These are phyloP conservation scores for Fusarium sterilihyphosum DNA, from an alignment of 2,329 filamentous ascomycete species.

Conservation along the genomic window DNA sequence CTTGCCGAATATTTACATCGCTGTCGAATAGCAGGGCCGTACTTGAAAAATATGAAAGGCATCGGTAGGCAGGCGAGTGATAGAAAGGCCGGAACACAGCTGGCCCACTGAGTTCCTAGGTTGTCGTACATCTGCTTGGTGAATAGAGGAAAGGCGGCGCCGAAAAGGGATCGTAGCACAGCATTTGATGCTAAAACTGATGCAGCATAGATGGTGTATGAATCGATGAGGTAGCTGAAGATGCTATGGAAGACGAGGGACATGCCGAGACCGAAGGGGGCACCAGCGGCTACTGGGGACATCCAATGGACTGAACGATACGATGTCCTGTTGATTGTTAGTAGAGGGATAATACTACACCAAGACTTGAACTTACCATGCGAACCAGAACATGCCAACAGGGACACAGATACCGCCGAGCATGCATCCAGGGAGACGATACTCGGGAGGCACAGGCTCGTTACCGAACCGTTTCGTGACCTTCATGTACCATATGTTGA, in stretches of 20 bases:
- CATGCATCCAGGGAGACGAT: conserved; percentile 68
- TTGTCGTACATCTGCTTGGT: conserved; percentile 42
- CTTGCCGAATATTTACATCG: conserved; percentile 39
- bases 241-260: conserved; percentile 72
- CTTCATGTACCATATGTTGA: conserved; percentile 63
- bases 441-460: conserved; percentile 70
- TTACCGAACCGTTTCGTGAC: conserved; percentile 54
- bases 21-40: conserved; percentile 31
- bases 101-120: conserved; percentile 41
- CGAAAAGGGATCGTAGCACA: conserved; percentile 32
- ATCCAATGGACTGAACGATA: conserved; percentile 62
- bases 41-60: conserved; percentile 38
- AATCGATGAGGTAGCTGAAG: conserved; percentile 75
- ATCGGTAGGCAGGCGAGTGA: conserved; percentile 36
- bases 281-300: conserved; percentile 57
- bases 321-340: conserved; percentile 21
- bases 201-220: conserved; percentile 79
- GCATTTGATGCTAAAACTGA: conserved; percentile 72
- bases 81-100: conserved; percentile 33
- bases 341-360: not conserved
- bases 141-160: conserved; percentile 39
- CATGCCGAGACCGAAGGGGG: conserved; percentile 64
- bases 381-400: conserved; percentile 71
- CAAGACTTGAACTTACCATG: conserved; percentile 58
- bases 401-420: conserved; percentile 68